Percentiles rank a stretch among this genome's conserved stretches.
Conservation (phyloP, 2,329 filamentous ascomycete species). For the Chaetomiaceae sp. region DNA sequence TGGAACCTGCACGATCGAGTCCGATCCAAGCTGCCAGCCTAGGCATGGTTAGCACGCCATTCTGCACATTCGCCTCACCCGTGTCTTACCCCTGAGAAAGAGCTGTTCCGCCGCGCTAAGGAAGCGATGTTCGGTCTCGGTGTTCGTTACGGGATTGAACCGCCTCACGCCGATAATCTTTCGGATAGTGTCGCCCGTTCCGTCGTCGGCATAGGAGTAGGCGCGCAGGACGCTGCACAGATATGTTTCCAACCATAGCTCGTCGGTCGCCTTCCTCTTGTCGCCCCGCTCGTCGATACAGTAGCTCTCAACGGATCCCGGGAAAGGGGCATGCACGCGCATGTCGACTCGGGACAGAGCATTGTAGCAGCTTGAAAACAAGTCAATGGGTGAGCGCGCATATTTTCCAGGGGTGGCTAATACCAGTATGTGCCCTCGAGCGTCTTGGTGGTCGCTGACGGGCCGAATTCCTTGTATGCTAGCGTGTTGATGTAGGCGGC, state of each 20-base stretch:
- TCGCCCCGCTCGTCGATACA: slow-evolving; percentile 96
- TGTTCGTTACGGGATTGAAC: slow-evolving; percentile 96
- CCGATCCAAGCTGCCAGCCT: slow-evolving; percentile 94
- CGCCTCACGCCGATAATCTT: slow-evolving; percentile 95
- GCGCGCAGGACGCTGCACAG: slow-evolving; percentile 89
- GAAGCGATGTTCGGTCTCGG: slow-evolving; percentile 96
- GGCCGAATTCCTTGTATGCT: slow-evolving; percentile 81
- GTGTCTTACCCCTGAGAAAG: slow-evolving; percentile 73
- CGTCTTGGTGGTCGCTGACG: slow-evolving; percentile 71
- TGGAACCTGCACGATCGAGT: slow-evolving; percentile 94
- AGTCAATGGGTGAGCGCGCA: slow-evolving; percentile 7
- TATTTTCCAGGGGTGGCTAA: too few species aligned
- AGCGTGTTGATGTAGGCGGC: slow-evolving; percentile 98
- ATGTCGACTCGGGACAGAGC: slow-evolving; percentile 96
- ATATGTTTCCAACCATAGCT: slow-evolving; percentile 95
- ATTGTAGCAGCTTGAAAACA: slow-evolving; percentile 75
- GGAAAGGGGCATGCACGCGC: slow-evolving; percentile 96
- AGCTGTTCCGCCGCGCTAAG: slow-evolving; percentile 88
- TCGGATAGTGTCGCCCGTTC: slow-evolving; percentile 87
- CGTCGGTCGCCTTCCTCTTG: slow-evolving; percentile 86
- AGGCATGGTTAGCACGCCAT: slow-evolving; percentile 6
- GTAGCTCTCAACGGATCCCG: slow-evolving; percentile 92
- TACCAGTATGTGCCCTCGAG: slow-evolving; percentile 93
- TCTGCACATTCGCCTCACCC: slow-evolving; percentile 60
- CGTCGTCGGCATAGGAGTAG: slow-evolving; percentile 95